Conservation (phyloP, 192 early-diverging fungal genomes). For the Funneliformis geosporum region DNA sequence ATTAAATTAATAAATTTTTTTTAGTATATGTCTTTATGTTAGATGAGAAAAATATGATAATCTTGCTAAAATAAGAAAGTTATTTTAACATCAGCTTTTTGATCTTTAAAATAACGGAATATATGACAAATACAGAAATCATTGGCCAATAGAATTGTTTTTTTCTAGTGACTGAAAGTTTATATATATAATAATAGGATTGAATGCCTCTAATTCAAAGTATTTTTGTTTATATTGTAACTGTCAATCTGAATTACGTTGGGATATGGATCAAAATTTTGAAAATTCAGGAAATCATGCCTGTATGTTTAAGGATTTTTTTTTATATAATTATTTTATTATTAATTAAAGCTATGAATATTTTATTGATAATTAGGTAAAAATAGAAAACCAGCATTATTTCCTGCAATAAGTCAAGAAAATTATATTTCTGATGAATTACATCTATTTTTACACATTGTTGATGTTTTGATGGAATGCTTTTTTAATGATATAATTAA, state of each 20-base stretch:
- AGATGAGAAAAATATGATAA: background rate
- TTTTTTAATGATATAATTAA: background rate
- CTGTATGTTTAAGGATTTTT: background rate
- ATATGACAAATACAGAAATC: background rate
- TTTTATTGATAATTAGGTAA: background rate
- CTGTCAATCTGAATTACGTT: background rate
- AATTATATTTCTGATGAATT: background rate
- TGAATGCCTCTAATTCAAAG: background rate
- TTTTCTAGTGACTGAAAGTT: background rate
- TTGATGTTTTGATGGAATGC: constrained; percentile 1
- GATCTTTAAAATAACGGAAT: background rate
- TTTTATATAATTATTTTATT: too few species aligned
- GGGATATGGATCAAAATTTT: background rate
- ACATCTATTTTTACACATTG: background rate
- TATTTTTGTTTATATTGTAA: constrained; percentile 10
- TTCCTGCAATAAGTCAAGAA: background rate
- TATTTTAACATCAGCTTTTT: background rate
- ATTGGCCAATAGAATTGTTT: background rate
- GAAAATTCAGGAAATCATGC: background rate
- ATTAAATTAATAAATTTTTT: background rate
- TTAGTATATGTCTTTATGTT: background rate
- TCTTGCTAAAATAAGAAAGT: background rate
- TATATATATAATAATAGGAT: background rate
- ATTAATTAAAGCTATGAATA: too few species aligned
- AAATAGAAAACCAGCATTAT: background rate